phyloP scores from a whole-genome alignment of 2,329 filamentous ascomycete genomes.

The Cryoendolithus antarcticus region DNA sequence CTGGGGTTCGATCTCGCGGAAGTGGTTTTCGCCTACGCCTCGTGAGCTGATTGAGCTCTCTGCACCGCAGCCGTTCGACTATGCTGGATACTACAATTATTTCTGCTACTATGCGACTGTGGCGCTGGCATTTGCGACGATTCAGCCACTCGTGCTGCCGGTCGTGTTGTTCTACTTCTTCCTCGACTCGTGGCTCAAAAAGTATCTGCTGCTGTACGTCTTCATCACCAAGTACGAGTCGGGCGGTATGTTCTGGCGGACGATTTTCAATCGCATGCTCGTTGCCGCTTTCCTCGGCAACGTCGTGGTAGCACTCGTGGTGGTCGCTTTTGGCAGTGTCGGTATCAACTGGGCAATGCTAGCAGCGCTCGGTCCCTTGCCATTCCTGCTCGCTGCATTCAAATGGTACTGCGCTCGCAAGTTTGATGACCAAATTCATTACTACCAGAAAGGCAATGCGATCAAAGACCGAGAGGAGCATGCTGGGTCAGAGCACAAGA shows the following conservation, averaged over 20 bases:
- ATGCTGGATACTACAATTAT: constrained; percentile 95
- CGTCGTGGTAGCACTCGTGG: constrained; percentile 61
- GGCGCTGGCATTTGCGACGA: constrained; percentile 66
- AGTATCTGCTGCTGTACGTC: constrained; percentile 82
- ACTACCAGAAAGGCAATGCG: constrained; percentile 57
- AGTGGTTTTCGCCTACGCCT: constrained; percentile 77
- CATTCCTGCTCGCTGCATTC: constrained; percentile 67
- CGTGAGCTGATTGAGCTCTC: constrained; percentile 85
- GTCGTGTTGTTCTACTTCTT: constrained; percentile 82
- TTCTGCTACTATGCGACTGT: constrained; percentile 92
- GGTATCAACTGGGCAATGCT: constrained; percentile 46
- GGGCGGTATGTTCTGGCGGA: constrained; percentile 82
- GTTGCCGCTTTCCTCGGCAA: constrained; percentile 72
- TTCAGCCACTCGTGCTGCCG: constrained; percentile 78
- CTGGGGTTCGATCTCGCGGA: constrained; percentile 75
- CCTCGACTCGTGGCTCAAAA: constrained; percentile 82
- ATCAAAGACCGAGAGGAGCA: constrained; percentile 27
- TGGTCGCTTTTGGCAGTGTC: constrained; percentile 41
- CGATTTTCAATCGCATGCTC: constrained; percentile 83
- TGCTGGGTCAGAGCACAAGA: constrained; percentile 26
- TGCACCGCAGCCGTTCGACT: constrained; percentile 85
- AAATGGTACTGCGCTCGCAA: constrained; percentile 67
- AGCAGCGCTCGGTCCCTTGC: constrained; percentile 54
- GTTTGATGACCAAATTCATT: constrained; percentile 72
- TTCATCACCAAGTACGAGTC: constrained; percentile 96